phyloP scores from a whole-genome alignment of 768 basidiomycete genomes.

The Boletus rufocinnamomeus region DNA sequence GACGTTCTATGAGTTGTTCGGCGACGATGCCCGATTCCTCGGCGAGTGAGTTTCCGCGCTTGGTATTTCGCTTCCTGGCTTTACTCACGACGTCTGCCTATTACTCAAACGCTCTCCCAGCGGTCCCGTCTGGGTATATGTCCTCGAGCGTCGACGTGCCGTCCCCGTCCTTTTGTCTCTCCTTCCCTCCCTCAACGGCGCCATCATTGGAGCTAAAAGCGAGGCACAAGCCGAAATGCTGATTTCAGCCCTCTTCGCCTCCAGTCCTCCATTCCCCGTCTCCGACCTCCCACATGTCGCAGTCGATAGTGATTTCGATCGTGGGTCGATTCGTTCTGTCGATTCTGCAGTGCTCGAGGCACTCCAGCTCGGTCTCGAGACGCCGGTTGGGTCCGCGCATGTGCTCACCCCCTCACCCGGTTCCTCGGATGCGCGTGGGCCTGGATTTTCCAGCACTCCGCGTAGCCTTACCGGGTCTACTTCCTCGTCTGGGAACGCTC shows the following conservation, averaged over 20 bases:
- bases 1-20: slow-evolving; percentile 76
- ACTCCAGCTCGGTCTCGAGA: slow-evolving; percentile 43
- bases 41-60: slow-evolving; percentile 60
- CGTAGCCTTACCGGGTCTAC: slow-evolving; percentile 34
- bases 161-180: slow-evolving; percentile 79
- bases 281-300: slow-evolving; percentile 57
- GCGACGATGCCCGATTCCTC: slow-evolving; percentile 70
- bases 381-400: slow-evolving; percentile 41
- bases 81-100: slow-evolving; percentile 10
- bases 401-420: slow-evolving; percentile 41
- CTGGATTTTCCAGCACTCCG: slow-evolving; percentile 27
- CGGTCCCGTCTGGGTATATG: slow-evolving; percentile 90
- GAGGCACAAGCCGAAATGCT: slow-evolving; percentile 72
- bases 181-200: slow-evolving; percentile 59
- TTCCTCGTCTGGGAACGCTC: slow-evolving; percentile 46
- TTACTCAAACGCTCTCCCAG: slow-evolving; percentile 39
- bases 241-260: slow-evolving; percentile 76
- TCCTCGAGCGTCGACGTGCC: slow-evolving; percentile 79
- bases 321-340: slow-evolving; percentile 42
- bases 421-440: slow-evolving; percentile 23
- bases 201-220: slow-evolving; percentile 72
- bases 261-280: slow-evolving; percentile 78
- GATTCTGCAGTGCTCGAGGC: slow-evolving; percentile 51
- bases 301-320: slow-evolving; percentile 38
- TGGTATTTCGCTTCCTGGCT: not conserved